Base-by-base conservation (phyloP, 2,329 filamentous ascomycete species). In the Phyllosticta capitalensis region DNA sequence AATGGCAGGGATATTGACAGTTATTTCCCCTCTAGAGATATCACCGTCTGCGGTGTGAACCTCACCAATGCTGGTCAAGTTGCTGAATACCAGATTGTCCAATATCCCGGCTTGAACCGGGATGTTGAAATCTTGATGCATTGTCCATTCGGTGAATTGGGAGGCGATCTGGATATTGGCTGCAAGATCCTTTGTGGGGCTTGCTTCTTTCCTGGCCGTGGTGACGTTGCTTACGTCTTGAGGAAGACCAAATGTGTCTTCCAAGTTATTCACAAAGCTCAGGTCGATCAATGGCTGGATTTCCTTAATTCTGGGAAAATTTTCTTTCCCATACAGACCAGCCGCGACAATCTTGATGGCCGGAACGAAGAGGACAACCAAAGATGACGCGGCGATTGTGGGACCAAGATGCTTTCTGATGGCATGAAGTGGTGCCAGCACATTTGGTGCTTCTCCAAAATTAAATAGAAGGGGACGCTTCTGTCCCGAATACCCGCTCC, bases 331-430 rank as follows among this genome's bases (percentile, higher is more conserved):
- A 28, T 59, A 55, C 7, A 59, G 45, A 52, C 58, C 58, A 1
- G 58, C 58, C 9, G 58, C 53, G 12, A 55, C 53, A 22, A 59
- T 59, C 53, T 59, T 59, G 45, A 59, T 28, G 2, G 48, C 53
- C 1, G 58, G 58, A 20, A 59, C 45, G 2, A 59, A 9, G 9
- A 59, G 45, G 6, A 59, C 38, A 5, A 30, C 58, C 9, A 55
- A 33, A 12, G 58, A 59, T 4, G 52, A 59, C 5, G 52, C 52
- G 19, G 50, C 30, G 17, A 55, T 52, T 0, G 58, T 53, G 19
- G 55, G 12, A 24, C 58, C 58, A 1, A 55, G 21, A 0, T 45
- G 45, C 17, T 55, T 45, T 3, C n/a, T 48, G 9, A 59, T 24
- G 12, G 52, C 48, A 1, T 26, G 26, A 20, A 55, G 5, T 1